Evolutionary conservation across 306 rosid genomes (phyloP), one percentile per base, ranked within the genome.

Genomic region (Argentina anserina): DNA sequence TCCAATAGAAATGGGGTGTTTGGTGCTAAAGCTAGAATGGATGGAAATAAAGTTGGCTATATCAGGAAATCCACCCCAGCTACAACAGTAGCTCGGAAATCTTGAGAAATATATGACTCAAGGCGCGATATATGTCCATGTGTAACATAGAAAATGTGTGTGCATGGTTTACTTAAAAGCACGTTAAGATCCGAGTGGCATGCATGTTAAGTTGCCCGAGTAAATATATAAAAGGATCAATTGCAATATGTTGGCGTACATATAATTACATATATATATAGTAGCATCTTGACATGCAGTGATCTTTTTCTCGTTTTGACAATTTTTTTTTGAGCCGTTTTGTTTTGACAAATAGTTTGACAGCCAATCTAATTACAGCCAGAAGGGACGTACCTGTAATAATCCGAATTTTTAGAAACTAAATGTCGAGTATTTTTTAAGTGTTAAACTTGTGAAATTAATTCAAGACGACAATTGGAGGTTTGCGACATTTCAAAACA

Each of bases 1-100:
- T 59, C 86, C 39, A 67, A 78, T 23, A 91, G 85, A 69, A 86
- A 83, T 78, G 92, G 86, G 41, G 84, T 42, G 41, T 83, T 87
- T 41, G 70, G 83, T 43, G 73, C 85, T 55, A 90, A 84, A 70
- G 75, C 56, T 75, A 89, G 80, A 77, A 36, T 47, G 29, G 88
- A 84, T 56, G 83, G 66, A 63, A 59, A 71, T 26, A 86, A 80
- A 81, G 75, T 77, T 62, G 88, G 75, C 25, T 84, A 75, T 63
- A 74, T 73, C 13, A 82, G 83, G 72, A 81, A 82, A 56, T 78
- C 87, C 10, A 42, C 92, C 69, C 80, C 81, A 49, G 73, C 71
- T 36, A 31, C 75, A 71, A 18, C 40, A 56, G 55, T 52, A 40
- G 28, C 34, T 28, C 55, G 58, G 20, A 71, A 71, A 26, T 18